These are phyloP conservation scores for Baudoinia panamericana DNA, from an alignment of 495 filamentous ascomycete species.

Conservation along the genomic window DNA sequence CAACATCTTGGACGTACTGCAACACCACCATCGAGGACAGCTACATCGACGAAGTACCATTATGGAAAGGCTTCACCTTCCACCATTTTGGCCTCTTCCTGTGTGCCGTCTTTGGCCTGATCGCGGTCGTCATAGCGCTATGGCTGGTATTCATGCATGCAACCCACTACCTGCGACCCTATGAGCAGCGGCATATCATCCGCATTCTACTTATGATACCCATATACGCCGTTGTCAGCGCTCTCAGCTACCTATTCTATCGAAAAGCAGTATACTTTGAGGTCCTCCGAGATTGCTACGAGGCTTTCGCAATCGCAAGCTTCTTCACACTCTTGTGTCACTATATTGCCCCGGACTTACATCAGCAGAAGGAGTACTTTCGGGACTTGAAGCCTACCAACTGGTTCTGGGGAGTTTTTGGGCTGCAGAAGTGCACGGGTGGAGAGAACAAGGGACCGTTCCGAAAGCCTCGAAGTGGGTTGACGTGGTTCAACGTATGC, in stretches of 20 bases:
- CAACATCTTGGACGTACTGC: slow-evolving; percentile 17
- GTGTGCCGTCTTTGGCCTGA: slow-evolving; percentile 39
- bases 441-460: slow-evolving; percentile 48
- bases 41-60: slow-evolving; percentile 17
- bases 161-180: slow-evolving; percentile 67
- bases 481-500: slow-evolving; percentile 77
- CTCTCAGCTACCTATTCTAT: slow-evolving; percentile 66
- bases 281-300: slow-evolving; percentile 74
- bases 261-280: slow-evolving; percentile 71
- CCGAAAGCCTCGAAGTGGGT: slow-evolving; percentile 63
- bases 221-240: slow-evolving; percentile 66
- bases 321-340: slow-evolving; percentile 85
- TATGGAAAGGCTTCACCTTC: slow-evolving; percentile 35
- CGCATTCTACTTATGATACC: slow-evolving; percentile 88
- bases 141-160: slow-evolving; percentile 66
- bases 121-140: slow-evolving; percentile 43
- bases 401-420: slow-evolving; percentile 66
- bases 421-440: slow-evolving; percentile 55
- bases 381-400: slow-evolving; percentile 49
- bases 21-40: slow-evolving; percentile 15
- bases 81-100: slow-evolving; percentile 40
- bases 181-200: slow-evolving; percentile 80
- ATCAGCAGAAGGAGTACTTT: slow-evolving; percentile 82
- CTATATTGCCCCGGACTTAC: slow-evolving; percentile 68
- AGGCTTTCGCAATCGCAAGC: slow-evolving; percentile 79